Conservation (phyloP, 371 early-diverging fungal species). For the Aphelidium insulamus region DNA sequence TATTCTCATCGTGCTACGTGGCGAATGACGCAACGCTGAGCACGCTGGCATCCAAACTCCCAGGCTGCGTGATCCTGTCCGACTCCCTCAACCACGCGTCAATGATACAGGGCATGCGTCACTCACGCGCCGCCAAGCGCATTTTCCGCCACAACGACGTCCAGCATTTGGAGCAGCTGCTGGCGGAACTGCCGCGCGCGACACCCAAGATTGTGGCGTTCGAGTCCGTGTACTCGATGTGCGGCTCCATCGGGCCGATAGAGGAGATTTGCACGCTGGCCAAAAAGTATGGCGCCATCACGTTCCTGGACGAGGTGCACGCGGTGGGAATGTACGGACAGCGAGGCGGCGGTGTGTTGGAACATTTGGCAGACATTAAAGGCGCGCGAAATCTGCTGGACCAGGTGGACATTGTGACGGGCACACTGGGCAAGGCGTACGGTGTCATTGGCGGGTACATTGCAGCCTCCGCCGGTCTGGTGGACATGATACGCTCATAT, state of each 20-base stretch:
- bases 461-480: slow-evolving; percentile 63
- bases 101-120: slow-evolving; percentile 95
- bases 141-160: slow-evolving; percentile 92
- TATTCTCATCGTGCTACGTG: slow-evolving; percentile 95
- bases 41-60: slow-evolving; percentile 75
- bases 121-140: slow-evolving; percentile 68
- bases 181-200: slow-evolving; percentile 49
- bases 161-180: slow-evolving; percentile 60
- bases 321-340: slow-evolving; percentile 97
- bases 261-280: slow-evolving; percentile 77
- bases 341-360: slow-evolving; percentile 89
- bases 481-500: slow-evolving; percentile 92
- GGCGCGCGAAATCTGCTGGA: slow-evolving; percentile 43
- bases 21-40: slow-evolving; percentile 92
- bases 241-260: slow-evolving; percentile 89
- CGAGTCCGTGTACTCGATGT: slow-evolving; percentile 96
- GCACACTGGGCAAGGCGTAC: slow-evolving; percentile 93
- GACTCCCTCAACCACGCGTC: slow-evolving; percentile 92
- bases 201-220: slow-evolving; percentile 92
- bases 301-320: slow-evolving; percentile 95
- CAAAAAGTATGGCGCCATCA: slow-evolving; percentile 90
- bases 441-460: slow-evolving; percentile 96
- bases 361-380: slow-evolving; percentile 40
- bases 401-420: slow-evolving; percentile 87
- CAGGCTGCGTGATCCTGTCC: slow-evolving; percentile 80